These are phyloP conservation scores for Orbilia quercus DNA, from an alignment of 2,329 filamentous ascomycete genomes.

Conservation along the genomic window DNA sequence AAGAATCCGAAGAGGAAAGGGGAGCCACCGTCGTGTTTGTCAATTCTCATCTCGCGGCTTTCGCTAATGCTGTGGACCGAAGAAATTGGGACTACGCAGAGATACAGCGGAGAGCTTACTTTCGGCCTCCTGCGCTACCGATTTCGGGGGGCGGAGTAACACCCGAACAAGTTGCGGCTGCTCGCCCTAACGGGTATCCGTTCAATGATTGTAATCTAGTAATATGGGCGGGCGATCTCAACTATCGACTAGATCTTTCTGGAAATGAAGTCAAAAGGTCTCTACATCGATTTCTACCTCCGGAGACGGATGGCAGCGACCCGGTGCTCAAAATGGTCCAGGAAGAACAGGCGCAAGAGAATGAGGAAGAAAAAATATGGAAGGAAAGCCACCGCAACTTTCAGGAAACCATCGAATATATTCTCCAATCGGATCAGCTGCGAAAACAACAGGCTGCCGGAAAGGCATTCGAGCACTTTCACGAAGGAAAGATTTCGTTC, in stretches of 20 bases:
- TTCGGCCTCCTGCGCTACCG: conserved; percentile 63
- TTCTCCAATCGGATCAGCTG: conserved; percentile 91
- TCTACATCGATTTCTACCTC: conserved; percentile 64
- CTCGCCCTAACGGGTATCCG: conserved; percentile 42
- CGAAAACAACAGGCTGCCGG: conserved; percentile 76
- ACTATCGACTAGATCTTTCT: conserved; percentile 89
- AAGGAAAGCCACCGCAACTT: conserved; percentile 59
- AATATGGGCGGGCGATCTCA: conserved; percentile 97
- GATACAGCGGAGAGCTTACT: conserved; percentile 79
- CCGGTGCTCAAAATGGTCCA: conserved; percentile 15
- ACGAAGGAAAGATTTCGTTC: conserved; percentile 87
- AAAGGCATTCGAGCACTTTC: conserved; percentile 93
- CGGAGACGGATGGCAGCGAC: conserved; percentile 45
- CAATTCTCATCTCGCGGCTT: conserved; percentile 91
- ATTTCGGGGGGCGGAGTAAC: conserved; percentile 40
- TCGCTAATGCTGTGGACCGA: conserved; percentile 82
- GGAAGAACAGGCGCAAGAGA: conserved; percentile 65
- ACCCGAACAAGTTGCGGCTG: conserved; percentile 28
- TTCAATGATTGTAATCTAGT: conserved; percentile 86
- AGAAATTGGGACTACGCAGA: conserved; percentile 90
- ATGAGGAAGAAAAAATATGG: conserved; percentile 80
- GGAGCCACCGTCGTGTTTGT: conserved; percentile 76
- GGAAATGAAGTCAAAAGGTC: conserved; percentile 89
- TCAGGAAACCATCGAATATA: conserved; percentile 62
- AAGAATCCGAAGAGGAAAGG: conserved; percentile 74